A percentile compares a stretch with the other conserved stretches of the same genome.
These are phyloP conservation scores for Stagonosporopsis rhizophila DNA, from an alignment of 2,329 filamentous ascomycete genomes.

Conservation along the genomic window DNA sequence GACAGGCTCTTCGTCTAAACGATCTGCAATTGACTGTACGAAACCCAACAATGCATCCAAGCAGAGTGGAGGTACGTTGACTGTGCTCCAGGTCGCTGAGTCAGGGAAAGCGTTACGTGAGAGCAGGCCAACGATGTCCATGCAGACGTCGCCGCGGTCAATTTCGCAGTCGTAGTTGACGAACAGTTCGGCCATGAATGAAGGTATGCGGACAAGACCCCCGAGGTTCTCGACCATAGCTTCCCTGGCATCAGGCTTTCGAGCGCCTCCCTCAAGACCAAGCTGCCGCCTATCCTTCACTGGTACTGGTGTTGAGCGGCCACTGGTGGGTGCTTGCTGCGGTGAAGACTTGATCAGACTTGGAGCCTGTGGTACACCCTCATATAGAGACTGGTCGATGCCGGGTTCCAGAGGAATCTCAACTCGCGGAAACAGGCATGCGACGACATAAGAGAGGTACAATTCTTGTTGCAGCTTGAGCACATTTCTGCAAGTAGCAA, in stretches of 20 bases:
- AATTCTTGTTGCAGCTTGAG: conserved; percentile 96
- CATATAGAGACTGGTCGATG: conserved; percentile 90
- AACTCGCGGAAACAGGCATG: conserved; percentile 90
- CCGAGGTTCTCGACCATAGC: conserved; percentile 98
- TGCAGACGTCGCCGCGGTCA: conserved; percentile 88
- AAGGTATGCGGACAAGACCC: conserved; percentile 88
- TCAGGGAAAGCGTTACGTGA: conserved; percentile 95
- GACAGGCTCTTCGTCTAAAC: conserved; percentile 74
- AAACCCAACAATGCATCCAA: conserved; percentile 90
- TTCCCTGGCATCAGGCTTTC: conserved; percentile 94
- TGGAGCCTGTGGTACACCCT: conserved; percentile 89
- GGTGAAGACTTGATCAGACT: conserved; percentile 82
- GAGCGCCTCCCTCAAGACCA: conserved; percentile 86
- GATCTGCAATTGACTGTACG: conserved; percentile 88
- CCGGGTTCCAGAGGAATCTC: conserved; percentile 90
- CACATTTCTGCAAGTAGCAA: conserved; percentile 88
- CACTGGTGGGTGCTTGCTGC: conserved; percentile 72
- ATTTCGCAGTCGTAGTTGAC: conserved; percentile 98
- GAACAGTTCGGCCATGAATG: conserved; percentile 93
- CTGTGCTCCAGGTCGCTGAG: conserved; percentile 98
- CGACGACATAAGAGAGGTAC: conserved; percentile 91
- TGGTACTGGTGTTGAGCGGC: conserved; percentile 86
- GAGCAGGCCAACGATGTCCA: conserved; percentile 91
- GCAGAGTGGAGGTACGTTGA: conserved; percentile 93
- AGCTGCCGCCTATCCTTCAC: conserved; percentile 92